Conservation (phyloP, 2,329 filamentous ascomycete genomes). For the Colletotrichum sp. region DNA sequence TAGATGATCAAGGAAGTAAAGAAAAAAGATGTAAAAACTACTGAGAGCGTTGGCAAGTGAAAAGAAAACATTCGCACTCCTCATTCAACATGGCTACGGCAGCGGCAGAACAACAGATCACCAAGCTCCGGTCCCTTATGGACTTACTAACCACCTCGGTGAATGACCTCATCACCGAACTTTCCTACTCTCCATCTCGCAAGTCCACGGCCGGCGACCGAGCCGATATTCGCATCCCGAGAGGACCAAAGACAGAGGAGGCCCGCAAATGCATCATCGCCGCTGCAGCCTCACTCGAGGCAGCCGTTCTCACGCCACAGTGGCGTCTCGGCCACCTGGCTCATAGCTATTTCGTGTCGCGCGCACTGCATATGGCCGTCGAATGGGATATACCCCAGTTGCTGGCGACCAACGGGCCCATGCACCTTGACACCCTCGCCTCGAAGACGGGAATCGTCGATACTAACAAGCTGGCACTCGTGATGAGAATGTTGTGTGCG, state of each 20-base stretch:
- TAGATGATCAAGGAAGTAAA: background rate
- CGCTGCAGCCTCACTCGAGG: background rate
- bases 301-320: conserved; percentile 8
- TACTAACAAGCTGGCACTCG: conserved; percentile 5
- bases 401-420: background rate
- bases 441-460: conserved; percentile 6
- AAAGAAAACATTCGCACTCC: background rate
- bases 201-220: background rate
- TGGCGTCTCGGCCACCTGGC: conserved; percentile 12
- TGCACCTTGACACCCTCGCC: background rate
- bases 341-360: conserved; percentile 1
- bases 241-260: background rate
- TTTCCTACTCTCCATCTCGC: background rate
- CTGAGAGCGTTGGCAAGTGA: background rate
- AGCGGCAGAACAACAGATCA: conserved; percentile 9
- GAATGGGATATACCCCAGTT: conserved; percentile 10
- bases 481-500: conserved; percentile 14
- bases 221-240: background rate
- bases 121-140: background rate
- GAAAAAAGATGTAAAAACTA: background rate
- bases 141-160: background rate
- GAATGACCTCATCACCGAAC: conserved; percentile 4
- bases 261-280: conserved; percentile 7
- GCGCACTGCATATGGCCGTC: conserved; percentile 13
- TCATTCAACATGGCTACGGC: background rate